Evolutionary conservation across 148 eudicot species (phyloP), one percentile per base, ranked within the genome.

Genomic region (Chenopodium quinoa): DNA sequence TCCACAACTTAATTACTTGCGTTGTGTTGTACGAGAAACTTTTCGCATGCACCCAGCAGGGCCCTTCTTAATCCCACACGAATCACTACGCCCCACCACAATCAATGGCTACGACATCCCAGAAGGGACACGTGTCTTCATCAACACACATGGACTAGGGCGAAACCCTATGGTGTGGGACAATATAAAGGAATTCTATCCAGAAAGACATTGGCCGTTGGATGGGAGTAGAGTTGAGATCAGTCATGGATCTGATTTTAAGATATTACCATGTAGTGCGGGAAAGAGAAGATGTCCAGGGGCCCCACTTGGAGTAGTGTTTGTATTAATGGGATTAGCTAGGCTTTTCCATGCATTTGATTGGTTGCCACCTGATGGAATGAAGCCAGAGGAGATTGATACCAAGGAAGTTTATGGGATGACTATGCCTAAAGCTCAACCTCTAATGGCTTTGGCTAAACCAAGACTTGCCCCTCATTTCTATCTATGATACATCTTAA

Each of bases 21-120:
- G 98, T 1, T 96, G 99, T 56, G 93, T 96, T 0, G 95, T 96
- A 58, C 95, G 98, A 0, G 99, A 96, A 78, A 93, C 93, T 2
- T 96, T 96, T 75, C 92, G 98, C 32, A 92, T 91, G 93, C 99
- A 96, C 83, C 99, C 98, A 0, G 99, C 99, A 0, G 99, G 99
- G 0, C 99, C 99, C 2, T 93, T 96, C 73, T 88, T 93, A 63
- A 96, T 96, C 83, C 99, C 99, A 0, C 99, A 96, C 62, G 99
- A 96, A 23, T 91, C 99, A 23, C 83, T 84, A 2, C 92, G 92
- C 0, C 78, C 86, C 74, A 96, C 99, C 8, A 87, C 83, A 71
- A 92, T 96, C 90, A 89, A 93, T 78, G 99, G 98, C 77, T 96
- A 93, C 44, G 78, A 90, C 78, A 93, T 96, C 76, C 99, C 99